Evolutionary conservation across 139 green algal species (phyloP).

Genomic region (Haematococcus sp.): DNA sequence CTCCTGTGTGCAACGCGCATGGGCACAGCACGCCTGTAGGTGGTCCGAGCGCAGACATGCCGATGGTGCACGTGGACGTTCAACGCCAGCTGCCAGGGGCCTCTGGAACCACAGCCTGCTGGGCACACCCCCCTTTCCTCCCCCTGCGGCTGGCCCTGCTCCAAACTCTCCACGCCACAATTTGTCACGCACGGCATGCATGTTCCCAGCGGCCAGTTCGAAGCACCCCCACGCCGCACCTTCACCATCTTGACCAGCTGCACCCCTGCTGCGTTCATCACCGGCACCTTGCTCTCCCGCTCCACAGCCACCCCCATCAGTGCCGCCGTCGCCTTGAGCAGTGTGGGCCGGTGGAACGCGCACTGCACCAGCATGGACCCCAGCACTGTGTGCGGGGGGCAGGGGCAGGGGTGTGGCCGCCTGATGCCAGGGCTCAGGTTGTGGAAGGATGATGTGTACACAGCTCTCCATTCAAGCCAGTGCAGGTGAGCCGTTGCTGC

Average conservation of each 20-base stretch:
- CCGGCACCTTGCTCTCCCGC: slow-evolving; percentile 43
- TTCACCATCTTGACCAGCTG: slow-evolving; percentile 11
- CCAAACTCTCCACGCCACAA: no score
- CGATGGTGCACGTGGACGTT: no score
- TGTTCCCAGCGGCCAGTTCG: no score
- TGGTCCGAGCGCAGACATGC: no score
- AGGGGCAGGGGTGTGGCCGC: neutral
- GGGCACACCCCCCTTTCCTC: no score
- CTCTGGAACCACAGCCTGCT: no score
- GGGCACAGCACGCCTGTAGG: no score
- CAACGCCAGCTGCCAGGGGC: no score
- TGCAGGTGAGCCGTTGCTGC: neutral
- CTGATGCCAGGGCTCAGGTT: neutral
- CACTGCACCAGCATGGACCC: slow-evolving; percentile 16
- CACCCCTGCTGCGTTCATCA: slow-evolving; percentile 31
- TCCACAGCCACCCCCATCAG: slow-evolving; percentile 35
- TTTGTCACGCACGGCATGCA: no score
- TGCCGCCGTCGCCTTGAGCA: slow-evolving; percentile 14
- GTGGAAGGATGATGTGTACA: neutral
- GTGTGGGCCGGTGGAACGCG: neutral
- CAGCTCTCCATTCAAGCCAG: neutral
- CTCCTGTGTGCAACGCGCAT: neutral
- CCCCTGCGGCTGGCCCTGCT: no score
- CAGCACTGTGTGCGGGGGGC: slow-evolving; percentile 11
- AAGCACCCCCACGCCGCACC: no score